Conservation (phyloP, 371 early-diverging fungal genomes). For the Capillidium heterosporum region DNA sequence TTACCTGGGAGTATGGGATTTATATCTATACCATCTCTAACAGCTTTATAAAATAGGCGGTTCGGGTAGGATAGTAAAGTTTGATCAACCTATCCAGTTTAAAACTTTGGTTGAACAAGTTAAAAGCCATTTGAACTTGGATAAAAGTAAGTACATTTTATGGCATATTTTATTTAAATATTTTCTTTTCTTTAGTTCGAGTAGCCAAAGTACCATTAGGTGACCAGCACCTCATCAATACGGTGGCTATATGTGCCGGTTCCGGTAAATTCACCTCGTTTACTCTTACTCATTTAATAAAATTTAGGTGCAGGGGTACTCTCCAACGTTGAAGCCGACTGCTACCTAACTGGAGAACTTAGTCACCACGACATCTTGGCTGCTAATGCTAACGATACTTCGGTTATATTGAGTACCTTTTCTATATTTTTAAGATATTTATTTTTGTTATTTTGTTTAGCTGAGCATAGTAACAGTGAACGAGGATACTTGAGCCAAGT, state of each 20-base stretch:
- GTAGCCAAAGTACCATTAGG: slow-evolving; percentile 44
- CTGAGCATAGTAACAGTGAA: slow-evolving; percentile 86
- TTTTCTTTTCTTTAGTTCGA: slow-evolving; percentile 27
- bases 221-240: slow-evolving; percentile 25
- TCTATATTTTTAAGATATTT: neutral
- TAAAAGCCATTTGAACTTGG: slow-evolving; percentile 40
- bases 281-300: neutral
- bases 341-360: slow-evolving; percentile 92
- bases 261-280: slow-evolving; percentile 27
- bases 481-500: slow-evolving; percentile 70
- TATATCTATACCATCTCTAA: neutral
- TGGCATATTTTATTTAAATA: neutral
- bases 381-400: slow-evolving; percentile 47
- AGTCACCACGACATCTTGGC: slow-evolving; percentile 81
- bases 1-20: slow-evolving; percentile 25
- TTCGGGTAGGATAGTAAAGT: slow-evolving; percentile 48
- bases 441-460: slow-evolving; percentile 11
- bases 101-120: slow-evolving; percentile 32
- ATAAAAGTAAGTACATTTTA: slow-evolving; percentile 23
- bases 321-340: slow-evolving; percentile 26
- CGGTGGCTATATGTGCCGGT: slow-evolving; percentile 89
- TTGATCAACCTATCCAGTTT: slow-evolving; percentile 32
- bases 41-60: slow-evolving; percentile 22
- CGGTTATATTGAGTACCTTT: slow-evolving; percentile 66
- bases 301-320: slow-evolving; percentile 32